Conservation (phyloP, 164 flowering plant genomes). For the Vitis cinerea region DNA sequence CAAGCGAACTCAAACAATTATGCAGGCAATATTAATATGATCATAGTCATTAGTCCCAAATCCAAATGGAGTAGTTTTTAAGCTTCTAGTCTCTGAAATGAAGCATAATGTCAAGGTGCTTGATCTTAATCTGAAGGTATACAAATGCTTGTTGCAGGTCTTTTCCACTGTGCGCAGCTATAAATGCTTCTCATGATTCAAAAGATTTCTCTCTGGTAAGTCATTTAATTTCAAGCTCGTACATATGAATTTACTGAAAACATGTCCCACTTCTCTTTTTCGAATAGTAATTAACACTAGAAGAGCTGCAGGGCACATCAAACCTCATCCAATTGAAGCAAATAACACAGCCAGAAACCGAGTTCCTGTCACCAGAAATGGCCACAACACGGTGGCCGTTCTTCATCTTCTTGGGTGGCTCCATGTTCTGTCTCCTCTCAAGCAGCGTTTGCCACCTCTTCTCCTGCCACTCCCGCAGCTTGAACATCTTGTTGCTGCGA, state of each 20-base stretch:
- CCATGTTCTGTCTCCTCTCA: conserved; percentile 87
- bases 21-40: no score
- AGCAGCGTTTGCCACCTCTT: conserved; percentile 88
- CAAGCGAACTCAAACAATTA: no score
- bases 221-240: not conserved
- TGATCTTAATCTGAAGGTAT: not conserved
- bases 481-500: conserved; percentile 46
- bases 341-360: conserved; percentile 6
- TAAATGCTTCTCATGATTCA: conserved; percentile 40
- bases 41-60: no score
- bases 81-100: not conserved
- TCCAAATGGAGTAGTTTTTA: no score
- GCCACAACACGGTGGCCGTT: conserved; percentile 70
- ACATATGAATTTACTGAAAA: no score
- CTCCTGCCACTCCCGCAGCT: conserved; percentile 69
- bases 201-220: conserved; percentile 37
- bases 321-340: conserved; percentile 24
- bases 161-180: conserved; percentile 22
- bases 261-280: no score
- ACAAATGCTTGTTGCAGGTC: conserved; percentile 36
- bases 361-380: not conserved
- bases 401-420: conserved; percentile 72
- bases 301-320: conserved; percentile 33
- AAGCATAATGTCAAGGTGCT: not conserved
- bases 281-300: not conserved